Base-by-base conservation (phyloP, 345 rosid species). In the Citrus medica region DNA sequence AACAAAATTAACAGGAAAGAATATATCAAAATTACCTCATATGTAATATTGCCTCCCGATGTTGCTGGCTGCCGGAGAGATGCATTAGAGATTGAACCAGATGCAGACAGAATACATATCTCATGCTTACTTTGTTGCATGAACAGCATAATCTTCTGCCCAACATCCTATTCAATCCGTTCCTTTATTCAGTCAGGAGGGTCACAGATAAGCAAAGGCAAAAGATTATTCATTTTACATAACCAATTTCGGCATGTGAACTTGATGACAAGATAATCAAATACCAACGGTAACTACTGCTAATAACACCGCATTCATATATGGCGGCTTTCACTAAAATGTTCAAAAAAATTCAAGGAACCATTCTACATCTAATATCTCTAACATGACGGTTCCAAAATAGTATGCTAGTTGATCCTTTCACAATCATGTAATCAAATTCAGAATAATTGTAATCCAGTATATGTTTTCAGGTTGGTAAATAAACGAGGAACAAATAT, bases 121-220 rank as follows among this genome's bases (percentile, higher is more conserved):
- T 96, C 97, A 37, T 90, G 92, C 82, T 88, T 91, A 83, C 90
- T 88, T 86, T 92, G 94, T 86, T 90, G 94, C 85, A 91, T 80
- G 77, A 91, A 92, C 79, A 78, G 46, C 88, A 86, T 79, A 61
- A 93, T 82, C 82, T 87, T 96, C 86, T 92, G 97, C 61, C 85
- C 84, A 77, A 94, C 97, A 81, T 96, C 98, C 99, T 96, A 82
- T 83, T 71, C 69, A 80, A 78, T 67, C 27, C 48, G 86, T 80
- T 79, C 78, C 71, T 69, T 61, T 58, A 87, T 74, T 24, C 32
- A 37, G 51, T 85, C 66, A 83, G 55, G 27, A 19, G 32, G 74
- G 76, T 35, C 17, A 79, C 60, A 78, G 55, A 75, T 61, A 46
- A 71, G 28, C 77, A 69, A 35, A 76, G 30, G 61, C 28, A 71